Conservation (phyloP, 2,329 filamentous ascomycete genomes). For the Xylaria hypoxylon region DNA sequence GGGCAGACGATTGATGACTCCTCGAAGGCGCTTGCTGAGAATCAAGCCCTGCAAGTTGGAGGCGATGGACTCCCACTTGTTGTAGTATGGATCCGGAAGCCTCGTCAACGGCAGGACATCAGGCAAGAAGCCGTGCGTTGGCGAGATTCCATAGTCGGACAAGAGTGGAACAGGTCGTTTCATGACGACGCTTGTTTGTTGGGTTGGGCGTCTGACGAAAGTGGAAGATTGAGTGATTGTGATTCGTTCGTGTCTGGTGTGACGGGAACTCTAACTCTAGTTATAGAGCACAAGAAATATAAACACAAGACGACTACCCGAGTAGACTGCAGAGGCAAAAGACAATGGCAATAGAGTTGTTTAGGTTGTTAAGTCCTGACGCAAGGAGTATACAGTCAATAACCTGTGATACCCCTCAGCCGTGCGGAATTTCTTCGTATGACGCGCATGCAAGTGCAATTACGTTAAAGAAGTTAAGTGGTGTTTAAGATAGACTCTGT, state of each 20-base stretch:
- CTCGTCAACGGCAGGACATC: conserved; percentile 80
- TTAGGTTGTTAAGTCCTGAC: conserved; percentile 62
- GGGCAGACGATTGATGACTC: conserved; percentile 82
- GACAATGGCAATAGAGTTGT: not conserved
- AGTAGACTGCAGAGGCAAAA: not conserved
- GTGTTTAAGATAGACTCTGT: not conserved
- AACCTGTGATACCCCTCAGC: conserved; percentile 72
- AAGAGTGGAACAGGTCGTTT: conserved; percentile 71
- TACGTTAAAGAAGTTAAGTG: conserved; percentile 11
- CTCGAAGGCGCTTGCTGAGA: conserved; percentile 83
- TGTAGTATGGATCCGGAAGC: conserved; percentile 91
- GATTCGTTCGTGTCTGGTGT: not conserved
- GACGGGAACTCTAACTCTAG: not conserved
- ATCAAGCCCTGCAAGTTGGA: conserved; percentile 89
- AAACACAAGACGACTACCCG: not conserved
- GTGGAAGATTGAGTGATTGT: not conserved
- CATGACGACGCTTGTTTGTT: conserved; percentile 55
- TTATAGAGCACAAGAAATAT: not conserved
- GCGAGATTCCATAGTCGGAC: conserved; percentile 83
- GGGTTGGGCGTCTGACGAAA: conserved; percentile 25
- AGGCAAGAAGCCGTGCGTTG: conserved; percentile 87
- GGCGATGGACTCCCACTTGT: conserved; percentile 90
- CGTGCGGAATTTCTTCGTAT: conserved; percentile 58
- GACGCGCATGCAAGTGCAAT: conserved; percentile 52
- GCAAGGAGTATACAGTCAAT: conserved; percentile 72